phyloP scores from a whole-genome alignment of 2,329 filamentous ascomycete species.

The Ophioceras dolichostomum region DNA sequence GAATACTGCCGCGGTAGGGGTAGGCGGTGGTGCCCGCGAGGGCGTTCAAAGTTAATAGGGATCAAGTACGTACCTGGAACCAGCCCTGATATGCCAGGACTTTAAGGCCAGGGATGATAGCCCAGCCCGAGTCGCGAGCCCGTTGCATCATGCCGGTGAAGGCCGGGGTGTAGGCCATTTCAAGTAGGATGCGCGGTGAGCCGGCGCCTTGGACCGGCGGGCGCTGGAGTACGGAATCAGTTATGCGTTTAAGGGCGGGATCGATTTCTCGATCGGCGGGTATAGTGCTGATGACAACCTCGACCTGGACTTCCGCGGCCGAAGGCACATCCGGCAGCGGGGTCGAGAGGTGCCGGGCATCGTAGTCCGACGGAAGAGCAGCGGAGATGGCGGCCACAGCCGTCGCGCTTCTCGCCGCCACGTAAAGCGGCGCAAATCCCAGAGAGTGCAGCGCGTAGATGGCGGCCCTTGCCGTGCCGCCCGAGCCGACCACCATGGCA shows the following conservation, averaged over 20 bases:
- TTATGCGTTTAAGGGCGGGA: conserved; percentile 48
- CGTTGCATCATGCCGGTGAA: conserved; percentile 77
- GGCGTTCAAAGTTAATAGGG: conserved; percentile 6
- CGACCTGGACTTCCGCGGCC: conserved; percentile 30
- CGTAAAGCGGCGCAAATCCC: conserved; percentile 74
- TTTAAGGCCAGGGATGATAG: conserved; percentile 74
- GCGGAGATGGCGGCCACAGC: conserved; percentile 57
- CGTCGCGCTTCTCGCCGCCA: conserved; percentile 62
- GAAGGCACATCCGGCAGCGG: conserved; percentile 13
- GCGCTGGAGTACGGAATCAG: conserved; percentile 40
- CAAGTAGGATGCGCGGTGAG: conserved; percentile 52
- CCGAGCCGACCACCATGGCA: conserved; percentile 78
- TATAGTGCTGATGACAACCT: conserved; percentile 78
- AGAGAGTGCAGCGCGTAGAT: conserved; percentile 79
- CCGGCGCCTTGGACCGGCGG: conserved; percentile 18
- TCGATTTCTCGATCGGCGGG: conserved; percentile 83
- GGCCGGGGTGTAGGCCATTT: conserved; percentile 93
- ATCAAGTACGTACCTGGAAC: conserved; percentile 55
- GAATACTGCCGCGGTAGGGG: too few species aligned
- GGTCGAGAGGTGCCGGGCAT: conserved; percentile 49
- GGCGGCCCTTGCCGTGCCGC: conserved; percentile 83
- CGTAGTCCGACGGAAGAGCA: conserved; percentile 63
- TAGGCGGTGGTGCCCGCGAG: too few species aligned
- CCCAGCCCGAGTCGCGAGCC: conserved; percentile 68
- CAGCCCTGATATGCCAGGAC: conserved; percentile 81